phyloP scores from a whole-genome alignment of 2,329 filamentous ascomycete genomes.

The Phyllosticta citribraziliensis region DNA sequence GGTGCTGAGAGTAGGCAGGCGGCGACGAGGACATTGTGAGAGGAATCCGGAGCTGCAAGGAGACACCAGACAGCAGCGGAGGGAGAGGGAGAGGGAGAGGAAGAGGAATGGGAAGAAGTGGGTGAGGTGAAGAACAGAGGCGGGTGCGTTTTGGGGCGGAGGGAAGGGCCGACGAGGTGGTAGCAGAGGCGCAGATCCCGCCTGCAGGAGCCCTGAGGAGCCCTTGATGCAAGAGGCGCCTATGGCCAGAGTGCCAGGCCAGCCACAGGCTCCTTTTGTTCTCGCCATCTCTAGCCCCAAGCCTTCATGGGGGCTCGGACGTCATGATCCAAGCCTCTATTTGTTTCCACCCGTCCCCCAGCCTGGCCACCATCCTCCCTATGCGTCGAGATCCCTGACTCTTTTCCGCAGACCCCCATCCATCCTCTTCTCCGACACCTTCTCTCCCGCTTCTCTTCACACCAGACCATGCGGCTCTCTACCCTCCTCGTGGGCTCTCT shows the following conservation, averaged over 20 bases:
- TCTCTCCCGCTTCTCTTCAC: not conserved
- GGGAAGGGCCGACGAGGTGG: slow-evolving; percentile 9
- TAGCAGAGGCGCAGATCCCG: slow-evolving; percentile 1
- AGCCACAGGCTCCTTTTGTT: not conserved
- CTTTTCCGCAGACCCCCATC: not conserved
- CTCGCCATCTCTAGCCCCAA: not conserved
- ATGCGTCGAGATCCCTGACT: not conserved
- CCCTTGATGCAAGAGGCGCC: slow-evolving; percentile 10
- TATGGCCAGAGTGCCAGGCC: not conserved
- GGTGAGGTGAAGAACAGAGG: not conserved
- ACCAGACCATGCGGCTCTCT: slow-evolving; percentile 5
- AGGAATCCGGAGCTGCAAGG: not conserved
- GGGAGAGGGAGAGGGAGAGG: not conserved
- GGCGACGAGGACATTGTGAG: slow-evolving; percentile 3
- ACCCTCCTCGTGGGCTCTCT: slow-evolving; percentile 1
- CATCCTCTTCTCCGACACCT: not conserved
- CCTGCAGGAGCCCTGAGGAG: slow-evolving; percentile 3
- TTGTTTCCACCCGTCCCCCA: not conserved
- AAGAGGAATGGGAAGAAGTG: not conserved
- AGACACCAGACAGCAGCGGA: not conserved
- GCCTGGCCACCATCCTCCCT: not conserved
- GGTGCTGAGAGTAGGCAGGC: not conserved
- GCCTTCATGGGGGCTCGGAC: not conserved
- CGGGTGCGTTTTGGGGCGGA: not conserved
- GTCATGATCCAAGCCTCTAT: not conserved